Conservation (phyloP, 2,329 filamentous ascomycete genomes). For the Triangularia setosa region DNA sequence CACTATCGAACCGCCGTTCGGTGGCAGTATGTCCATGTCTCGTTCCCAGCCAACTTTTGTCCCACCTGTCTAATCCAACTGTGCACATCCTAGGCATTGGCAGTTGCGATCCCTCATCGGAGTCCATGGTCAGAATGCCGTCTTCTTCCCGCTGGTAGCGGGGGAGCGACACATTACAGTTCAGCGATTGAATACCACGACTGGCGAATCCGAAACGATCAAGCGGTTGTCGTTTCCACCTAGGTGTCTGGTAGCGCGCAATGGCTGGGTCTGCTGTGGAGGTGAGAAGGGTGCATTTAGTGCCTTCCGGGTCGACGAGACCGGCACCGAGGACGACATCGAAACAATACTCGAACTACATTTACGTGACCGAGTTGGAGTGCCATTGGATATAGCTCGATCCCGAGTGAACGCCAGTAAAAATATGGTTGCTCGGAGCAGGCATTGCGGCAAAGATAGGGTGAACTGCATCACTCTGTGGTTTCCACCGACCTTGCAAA, state of each 20-base stretch:
- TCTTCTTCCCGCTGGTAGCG: constrained; percentile 79
- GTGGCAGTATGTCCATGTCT: constrained; percentile 16
- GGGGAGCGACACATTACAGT: constrained; percentile 63
- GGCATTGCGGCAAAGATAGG: constrained; percentile 55
- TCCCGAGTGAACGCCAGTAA: constrained; percentile 41
- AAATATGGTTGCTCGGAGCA: constrained; percentile 46
- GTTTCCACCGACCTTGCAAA: constrained; percentile 45
- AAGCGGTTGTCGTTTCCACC: constrained; percentile 68
- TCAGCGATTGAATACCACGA: constrained; percentile 65
- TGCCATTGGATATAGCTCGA: constrained; percentile 30
- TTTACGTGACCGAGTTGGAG: constrained; percentile 27
- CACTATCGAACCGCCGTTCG: constrained; percentile 56
- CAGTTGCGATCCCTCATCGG: constrained; percentile 88
- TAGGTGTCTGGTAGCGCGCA: constrained; percentile 80
- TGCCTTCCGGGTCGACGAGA: constrained; percentile 61
- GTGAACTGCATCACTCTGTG: constrained; percentile 65
- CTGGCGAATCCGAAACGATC: constrained; percentile 68
- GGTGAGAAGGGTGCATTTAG: constrained; percentile 86
- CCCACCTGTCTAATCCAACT: constrained; percentile 11
- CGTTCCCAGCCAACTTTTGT: neutral
- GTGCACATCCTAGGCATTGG: constrained; percentile 60
- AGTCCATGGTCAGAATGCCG: constrained; percentile 66
- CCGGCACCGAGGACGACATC: constrained; percentile 18
- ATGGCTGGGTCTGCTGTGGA: constrained; percentile 87
- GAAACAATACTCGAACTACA: constrained; percentile 28